phyloP scores from a whole-genome alignment of 2,329 filamentous ascomycete genomes.

The Herpotrichia juniperi region DNA sequence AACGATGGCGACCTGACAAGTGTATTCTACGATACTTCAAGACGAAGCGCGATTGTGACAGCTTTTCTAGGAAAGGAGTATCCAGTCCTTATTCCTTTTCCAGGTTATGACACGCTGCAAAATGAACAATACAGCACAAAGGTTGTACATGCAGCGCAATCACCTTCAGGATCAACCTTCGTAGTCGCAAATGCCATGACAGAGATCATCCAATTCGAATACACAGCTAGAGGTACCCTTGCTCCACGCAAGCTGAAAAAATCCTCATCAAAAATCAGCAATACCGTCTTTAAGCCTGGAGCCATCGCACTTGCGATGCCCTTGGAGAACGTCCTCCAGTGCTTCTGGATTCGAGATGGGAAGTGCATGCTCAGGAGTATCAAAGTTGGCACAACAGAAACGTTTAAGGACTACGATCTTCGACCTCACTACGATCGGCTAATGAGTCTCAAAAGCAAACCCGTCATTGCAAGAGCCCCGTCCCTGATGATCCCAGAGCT shows the following conservation, averaged over 20 bases:
- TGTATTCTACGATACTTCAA: conserved; percentile 41
- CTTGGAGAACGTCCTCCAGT: conserved; percentile 24
- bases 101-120: conserved; percentile 30
- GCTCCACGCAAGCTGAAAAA: conserved; percentile 39
- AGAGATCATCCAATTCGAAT: conserved; percentile 44
- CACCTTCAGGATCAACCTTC: conserved; percentile 37
- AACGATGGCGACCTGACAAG: conserved; percentile 44
- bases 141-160: conserved; percentile 43
- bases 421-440: conserved; percentile 40
- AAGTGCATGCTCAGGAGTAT: conserved; percentile 41
- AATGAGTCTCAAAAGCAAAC: conserved; percentile 26
- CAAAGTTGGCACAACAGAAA: conserved; percentile 30
- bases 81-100: conserved; percentile 29
- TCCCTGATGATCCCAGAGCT: conserved; percentile 28
- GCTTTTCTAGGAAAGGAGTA: conserved; percentile 36
- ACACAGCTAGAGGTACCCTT: conserved; percentile 32
- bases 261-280: conserved; percentile 35
- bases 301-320: conserved; percentile 36
- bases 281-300: conserved; percentile 40
- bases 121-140: conserved; percentile 38
- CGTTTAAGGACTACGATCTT: conserved; percentile 38
- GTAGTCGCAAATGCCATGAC: conserved; percentile 42
- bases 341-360: conserved; percentile 34
- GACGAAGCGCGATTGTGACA: conserved; percentile 35
- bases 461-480: conserved; percentile 26